Conservation (phyloP, 2,329 filamentous ascomycete species). For the Juglanconis sp. region DNA sequence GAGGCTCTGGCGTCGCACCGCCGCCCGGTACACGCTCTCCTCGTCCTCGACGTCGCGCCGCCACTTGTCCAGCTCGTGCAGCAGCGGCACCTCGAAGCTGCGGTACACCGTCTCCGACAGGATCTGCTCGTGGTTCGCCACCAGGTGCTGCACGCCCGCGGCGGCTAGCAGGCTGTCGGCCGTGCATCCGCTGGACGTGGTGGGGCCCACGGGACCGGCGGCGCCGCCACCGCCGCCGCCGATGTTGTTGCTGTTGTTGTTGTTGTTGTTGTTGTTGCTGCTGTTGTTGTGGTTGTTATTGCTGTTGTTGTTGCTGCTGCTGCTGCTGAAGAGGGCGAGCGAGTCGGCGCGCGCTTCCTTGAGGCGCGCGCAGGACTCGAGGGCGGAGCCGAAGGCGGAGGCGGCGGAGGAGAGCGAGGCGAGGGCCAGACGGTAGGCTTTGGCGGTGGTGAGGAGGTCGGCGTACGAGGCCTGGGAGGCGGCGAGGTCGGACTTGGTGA, state of each 20-base stretch:
- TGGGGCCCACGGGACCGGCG: conserved; percentile 27
- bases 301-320: conserved; percentile 10
- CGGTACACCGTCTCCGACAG: conserved; percentile 67
- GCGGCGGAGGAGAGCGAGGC: conserved; percentile 58
- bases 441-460: conserved; percentile 59
- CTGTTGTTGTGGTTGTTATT: not conserved
- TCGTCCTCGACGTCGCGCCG: conserved; percentile 62
- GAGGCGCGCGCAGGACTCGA: conserved; percentile 65
- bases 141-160: conserved; percentile 63
- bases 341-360: conserved; percentile 64
- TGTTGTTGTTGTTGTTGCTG: not conserved
- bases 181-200: conserved; percentile 54
- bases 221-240: not conserved
- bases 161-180: conserved; percentile 61
- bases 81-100: conserved; percentile 63
- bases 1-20: conserved; percentile 50
- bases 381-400: conserved; percentile 60
- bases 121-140: conserved; percentile 69
- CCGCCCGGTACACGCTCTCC: conserved; percentile 56
- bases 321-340: conserved; percentile 35
- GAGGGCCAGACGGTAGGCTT: conserved; percentile 61
- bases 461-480: conserved; percentile 63
- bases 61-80: conserved; percentile 69
- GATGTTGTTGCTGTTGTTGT: too few species aligned
- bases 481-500: too few species aligned